Evolutionary conservation across 208 protist species (phyloP).

Genomic region (Trypanosoma cruzi): DNA sequence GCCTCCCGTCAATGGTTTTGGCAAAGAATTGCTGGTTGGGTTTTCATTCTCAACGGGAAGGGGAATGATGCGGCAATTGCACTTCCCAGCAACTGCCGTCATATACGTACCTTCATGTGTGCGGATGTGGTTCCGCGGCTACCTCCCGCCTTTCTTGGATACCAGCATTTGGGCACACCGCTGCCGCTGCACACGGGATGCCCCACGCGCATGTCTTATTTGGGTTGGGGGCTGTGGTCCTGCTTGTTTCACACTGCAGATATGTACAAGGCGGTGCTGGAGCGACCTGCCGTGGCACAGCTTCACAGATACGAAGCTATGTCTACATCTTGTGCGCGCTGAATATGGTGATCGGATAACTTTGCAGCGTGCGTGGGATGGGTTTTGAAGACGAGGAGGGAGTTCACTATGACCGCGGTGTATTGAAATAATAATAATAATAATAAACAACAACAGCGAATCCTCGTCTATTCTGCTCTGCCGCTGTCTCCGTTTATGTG

Average conservation of each 20-base stretch:
- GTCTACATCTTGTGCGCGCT: background rate
- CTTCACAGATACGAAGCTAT: constrained; percentile 44
- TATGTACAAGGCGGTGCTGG: constrained; percentile 52
- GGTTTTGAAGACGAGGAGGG: too few species aligned
- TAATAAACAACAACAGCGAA: too few species aligned
- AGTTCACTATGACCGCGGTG: too few species aligned
- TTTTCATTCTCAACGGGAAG: too few species aligned
- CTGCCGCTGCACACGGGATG: constrained; percentile 68
- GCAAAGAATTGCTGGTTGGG: background rate
- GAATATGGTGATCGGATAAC: background rate
- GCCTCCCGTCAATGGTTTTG: constrained; percentile 28
- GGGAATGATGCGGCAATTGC: constrained; percentile 12
- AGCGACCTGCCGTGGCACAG: constrained; percentile 49
- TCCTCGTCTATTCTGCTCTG: too few species aligned
- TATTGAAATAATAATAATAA: too few species aligned
- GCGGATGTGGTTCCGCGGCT: constrained; percentile 56
- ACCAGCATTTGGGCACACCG: constrained; percentile 53
- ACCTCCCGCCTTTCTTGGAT: constrained; percentile 46
- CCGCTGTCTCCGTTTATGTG: too few species aligned
- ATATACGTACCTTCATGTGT: constrained; percentile 60
- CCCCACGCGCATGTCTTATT: constrained; percentile 39
- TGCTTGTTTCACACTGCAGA: constrained; percentile 60
- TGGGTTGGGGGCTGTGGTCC: constrained; percentile 62
- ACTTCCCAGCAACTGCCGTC: constrained; percentile 52
- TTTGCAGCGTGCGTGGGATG: too few species aligned